Conservation (phyloP, 768 basidiomycete genomes). For the Tulasnella sp. region DNA sequence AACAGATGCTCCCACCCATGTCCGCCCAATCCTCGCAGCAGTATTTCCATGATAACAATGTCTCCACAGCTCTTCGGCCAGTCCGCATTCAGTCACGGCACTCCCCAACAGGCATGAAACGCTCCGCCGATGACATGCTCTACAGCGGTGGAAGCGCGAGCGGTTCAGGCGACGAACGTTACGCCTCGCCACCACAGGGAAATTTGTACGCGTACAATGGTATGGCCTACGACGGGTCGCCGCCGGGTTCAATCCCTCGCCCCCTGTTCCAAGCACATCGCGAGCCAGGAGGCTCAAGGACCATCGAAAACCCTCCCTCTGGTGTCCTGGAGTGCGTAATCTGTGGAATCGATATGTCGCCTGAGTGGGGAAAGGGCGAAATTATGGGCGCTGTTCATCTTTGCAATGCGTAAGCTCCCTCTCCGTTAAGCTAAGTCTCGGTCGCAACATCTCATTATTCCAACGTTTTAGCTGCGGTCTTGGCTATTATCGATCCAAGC, state of each 20-base stretch:
- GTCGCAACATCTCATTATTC: conserved; percentile 31
- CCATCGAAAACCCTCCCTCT: conserved; percentile 65
- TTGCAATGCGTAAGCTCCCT: conserved; percentile 78
- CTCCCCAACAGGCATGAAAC: not conserved
- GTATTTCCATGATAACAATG: not conserved
- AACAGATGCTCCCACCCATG: not conserved
- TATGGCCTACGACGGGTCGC: conserved; percentile 20
- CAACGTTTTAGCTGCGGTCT: conserved; percentile 66
- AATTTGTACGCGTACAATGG: not conserved
- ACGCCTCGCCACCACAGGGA: not conserved
- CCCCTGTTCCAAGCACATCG: conserved; percentile 52
- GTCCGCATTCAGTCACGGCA: conserved; percentile 5
- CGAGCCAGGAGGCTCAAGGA: conserved; percentile 48
- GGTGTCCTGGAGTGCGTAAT: conserved; percentile 76
- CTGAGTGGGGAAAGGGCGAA: conserved; percentile 91
- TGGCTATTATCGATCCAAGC: conserved; percentile 82
- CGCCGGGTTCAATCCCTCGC: conserved; percentile 53
- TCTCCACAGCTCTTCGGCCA: conserved; percentile 9
- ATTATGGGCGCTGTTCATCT: conserved; percentile 87
- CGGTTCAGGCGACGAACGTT: conserved; percentile 5
- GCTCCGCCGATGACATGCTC: conserved; percentile 17
- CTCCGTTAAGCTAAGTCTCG: conserved; percentile 36
- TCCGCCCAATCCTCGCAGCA: not conserved
- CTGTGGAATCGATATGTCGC: conserved; percentile 79
- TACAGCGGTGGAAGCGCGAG: not conserved